phyloP scores from a whole-genome alignment of 179 eudicot genomes.

The Carnegiea gigantea region DNA sequence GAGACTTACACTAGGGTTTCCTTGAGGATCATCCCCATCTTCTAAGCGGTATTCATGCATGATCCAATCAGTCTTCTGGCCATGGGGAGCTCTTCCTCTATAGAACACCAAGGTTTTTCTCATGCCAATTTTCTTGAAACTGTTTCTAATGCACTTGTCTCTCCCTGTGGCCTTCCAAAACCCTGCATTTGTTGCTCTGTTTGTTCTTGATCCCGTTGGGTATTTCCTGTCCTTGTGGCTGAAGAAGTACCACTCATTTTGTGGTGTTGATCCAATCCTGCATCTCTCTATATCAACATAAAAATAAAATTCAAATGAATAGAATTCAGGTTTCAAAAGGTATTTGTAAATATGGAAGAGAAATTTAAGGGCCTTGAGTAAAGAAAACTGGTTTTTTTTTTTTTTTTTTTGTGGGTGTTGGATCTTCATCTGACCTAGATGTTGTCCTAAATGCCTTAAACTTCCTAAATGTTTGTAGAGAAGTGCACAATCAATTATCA shows the following conservation, averaged over 20 bases:
- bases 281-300: slow-evolving; percentile 54
- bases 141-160: slow-evolving; percentile 83
- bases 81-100: slow-evolving; percentile 91
- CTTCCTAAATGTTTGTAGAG: too few species aligned
- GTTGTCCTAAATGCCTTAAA: too few species aligned
- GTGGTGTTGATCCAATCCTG: slow-evolving; percentile 83
- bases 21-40: slow-evolving; percentile 60
- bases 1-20: slow-evolving; percentile 34
- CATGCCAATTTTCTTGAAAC: slow-evolving; percentile 84
- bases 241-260: slow-evolving; percentile 93
- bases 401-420: too few species aligned
- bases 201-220: slow-evolving; percentile 92
- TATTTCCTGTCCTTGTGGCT: slow-evolving; percentile 90
- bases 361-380: too few species aligned
- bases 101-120: slow-evolving; percentile 92
- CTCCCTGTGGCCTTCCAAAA: slow-evolving; percentile 98
- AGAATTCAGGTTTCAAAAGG: neutral
- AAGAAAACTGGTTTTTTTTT: too few species aligned
- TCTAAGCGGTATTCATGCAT: slow-evolving; percentile 97
- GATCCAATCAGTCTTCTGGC: slow-evolving; percentile 93
- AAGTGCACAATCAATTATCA: too few species aligned
- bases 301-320: neutral
- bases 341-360: too few species aligned
- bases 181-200: slow-evolving; percentile 88
- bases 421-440: too few species aligned